Evolutionary conservation across 2,329 filamentous ascomycete species (phyloP), one percentile per base, ranked within the genome.

Genomic region (Ascocoryne sarcoides): DNA sequence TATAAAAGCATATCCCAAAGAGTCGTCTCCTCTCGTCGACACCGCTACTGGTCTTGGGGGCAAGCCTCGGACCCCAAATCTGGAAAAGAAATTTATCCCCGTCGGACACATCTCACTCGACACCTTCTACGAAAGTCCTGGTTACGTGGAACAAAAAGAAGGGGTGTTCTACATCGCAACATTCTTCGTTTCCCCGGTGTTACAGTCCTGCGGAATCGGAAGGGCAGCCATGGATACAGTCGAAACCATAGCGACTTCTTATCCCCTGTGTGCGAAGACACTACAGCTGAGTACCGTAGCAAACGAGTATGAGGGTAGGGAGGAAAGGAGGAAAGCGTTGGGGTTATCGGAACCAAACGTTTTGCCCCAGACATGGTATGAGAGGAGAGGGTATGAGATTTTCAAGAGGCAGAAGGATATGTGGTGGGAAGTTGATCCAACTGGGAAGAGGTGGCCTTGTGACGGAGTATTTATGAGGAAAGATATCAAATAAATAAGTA

Each of bases 51-150:
- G 46, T 3, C 39, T 53, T 1, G 39, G 40, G 1, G 45, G 37
- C 2, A 42, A 43, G 26, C 31, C 42, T 2, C 40, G 47, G 7
- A 36, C 29, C 8, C 37, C 44, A 8, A 21, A 26, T 15, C n/a
- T 16, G 12, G 16, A 15, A n/a, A n/a, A 32, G 16, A 34, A 37
- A 2, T 56, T 57, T 35, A 36, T 50, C 8, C 53, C 55, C 4
- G 36, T 55, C 1, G 55, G 55, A 2, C 55, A 58, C 32, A 52
- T 58, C 14, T 50, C 48, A 10, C 37, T 57, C 4, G 46, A 52
- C 17, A 28, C 37, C 0, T 30, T 41, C 15, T 46, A 35, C 23
- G 42, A 45, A 7, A 36, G 37, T 7, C 19, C 19, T 2, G 38
- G 30, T 19, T 39, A 37, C 14, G 33, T 23, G 2, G 42, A 48